Base-by-base conservation (phyloP, 805 yeast genomes). In the Lipomyces lipofer region DNA sequence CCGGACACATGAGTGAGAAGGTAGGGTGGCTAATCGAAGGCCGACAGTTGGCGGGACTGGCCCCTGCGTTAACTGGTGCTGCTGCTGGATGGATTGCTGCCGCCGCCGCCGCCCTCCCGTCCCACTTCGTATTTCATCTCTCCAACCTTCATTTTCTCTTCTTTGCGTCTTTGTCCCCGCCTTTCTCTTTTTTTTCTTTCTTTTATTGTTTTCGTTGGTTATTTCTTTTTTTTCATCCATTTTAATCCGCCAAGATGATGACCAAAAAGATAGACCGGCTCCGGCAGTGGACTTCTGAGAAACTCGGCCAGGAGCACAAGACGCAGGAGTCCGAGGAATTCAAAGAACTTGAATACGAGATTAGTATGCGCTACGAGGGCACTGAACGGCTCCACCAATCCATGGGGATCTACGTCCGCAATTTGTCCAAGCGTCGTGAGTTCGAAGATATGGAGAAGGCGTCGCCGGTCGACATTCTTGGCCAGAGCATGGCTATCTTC, bases 261-360 rank as follows among this genome's bases (percentile, higher is more conserved):
- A 45, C 54, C 32, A 57, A 57, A 39, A 46, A 44, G 25, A 58
- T 60, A 8, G 64, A 59, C 56, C 63, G 63, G 35, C 38, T 60
- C 27, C 48, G 51, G 30, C 64, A 57, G 30, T 60, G 64, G 64
- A 60, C 64, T 21, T 52, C 59, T 19, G 64, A 60, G 49, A 52
- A 54, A 48, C 54, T 60, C 19, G 64, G 64, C 43, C 60, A 60
- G 48, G 64, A 60, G 49, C 64, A 60, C 36, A 56, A 53, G 42
- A 60, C 64, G 24, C 63, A 57, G 33, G 59, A 57, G 59, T 56
- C 64, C 9, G 64, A 60, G 39, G 64, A 60, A 35, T 60, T 60
- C 50, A 51, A 50, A 35, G 62, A 60, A 39, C 59, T 60, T 38
- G 62, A 59, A 51, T 54, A 35, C 38, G 64, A 59, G 50, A 59